Evolutionary conservation across 208 protist species (phyloP), one percentile per base, ranked within the genome.

Genomic region (Wallacemonas sp.): DNA sequence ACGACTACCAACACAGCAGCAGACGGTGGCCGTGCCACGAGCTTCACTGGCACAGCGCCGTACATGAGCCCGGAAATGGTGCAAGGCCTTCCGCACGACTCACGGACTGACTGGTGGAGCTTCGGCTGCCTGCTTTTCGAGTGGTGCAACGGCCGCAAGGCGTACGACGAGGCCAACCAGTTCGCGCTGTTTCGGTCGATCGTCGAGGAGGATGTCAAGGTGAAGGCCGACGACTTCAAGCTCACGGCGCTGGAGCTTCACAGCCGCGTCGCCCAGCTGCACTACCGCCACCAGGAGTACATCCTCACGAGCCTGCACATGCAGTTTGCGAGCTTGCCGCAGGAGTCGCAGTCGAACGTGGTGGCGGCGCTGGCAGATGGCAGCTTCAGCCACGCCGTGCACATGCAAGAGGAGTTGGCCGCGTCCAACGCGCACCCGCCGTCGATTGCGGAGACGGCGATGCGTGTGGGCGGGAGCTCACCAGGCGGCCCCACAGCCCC

Each of bases 61-160:
- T 98, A 98, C 78, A 94, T 98, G 80, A 97, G 92, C 26, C 96
- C 96, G 30, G 95, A 97, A 68, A 92, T 97, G 81, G 82, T 97
- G 23, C 75, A 88, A 30, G 90, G 91, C 21, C 34, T 85, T 19
- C 80, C 88, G 21, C 89, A 97, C 71, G 95, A 94, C 75, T 81
- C 76, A 9, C 82, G 90, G 57, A 97, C 96, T 11, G 97, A 98
- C 78, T 98, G 97, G 97, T 98, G 97, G 96, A 93, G 85, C 68
- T 97, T 94, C 70, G 97, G 97, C 44, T 97, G 95, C 48, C 77
- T 98, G 3, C 77, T 98, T 4, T 98, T 97, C 73, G 97, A 98
- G 83, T 98, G 97, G 95, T 68, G 92, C 26, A 91, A 95, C 41
- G 97, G 95, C 17, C 79, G 94, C 21, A 80, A 83, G 32, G 78